Conservation (phyloP, 2,329 filamentous ascomycete species). For the Colletotrichum phormii region DNA sequence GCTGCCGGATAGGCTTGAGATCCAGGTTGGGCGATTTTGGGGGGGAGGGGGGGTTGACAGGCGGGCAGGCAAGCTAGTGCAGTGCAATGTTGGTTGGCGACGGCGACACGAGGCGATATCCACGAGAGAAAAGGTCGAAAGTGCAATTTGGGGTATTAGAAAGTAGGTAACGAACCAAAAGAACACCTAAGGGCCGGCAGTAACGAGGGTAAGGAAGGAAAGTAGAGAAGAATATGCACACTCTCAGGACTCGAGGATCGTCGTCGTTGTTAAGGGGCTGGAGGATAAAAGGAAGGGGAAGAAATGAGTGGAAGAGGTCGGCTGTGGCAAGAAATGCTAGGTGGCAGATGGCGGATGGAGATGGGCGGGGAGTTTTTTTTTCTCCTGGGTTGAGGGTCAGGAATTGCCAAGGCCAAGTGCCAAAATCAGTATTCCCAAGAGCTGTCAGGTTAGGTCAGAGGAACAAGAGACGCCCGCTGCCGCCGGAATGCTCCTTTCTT, state of each 20-base stretch:
- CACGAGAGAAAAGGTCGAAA: background rate
- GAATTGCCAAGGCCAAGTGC: slow-evolving; percentile 8
- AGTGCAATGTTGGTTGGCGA: background rate
- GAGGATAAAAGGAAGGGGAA: slow-evolving; percentile 4
- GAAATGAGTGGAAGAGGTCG: background rate
- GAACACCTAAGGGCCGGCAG: background rate
- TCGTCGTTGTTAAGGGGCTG: slow-evolving; percentile 15
- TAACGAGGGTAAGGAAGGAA: slow-evolving; percentile 6
- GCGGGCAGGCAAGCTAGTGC: background rate
- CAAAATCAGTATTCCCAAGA: slow-evolving; percentile 13
- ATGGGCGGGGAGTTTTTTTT: background rate
- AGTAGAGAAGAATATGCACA: background rate
- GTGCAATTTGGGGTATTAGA: slow-evolving; percentile 23
- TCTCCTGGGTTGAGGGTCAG: background rate
- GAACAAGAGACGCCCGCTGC: background rate
- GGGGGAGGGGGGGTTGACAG: background rate
- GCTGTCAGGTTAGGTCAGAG: background rate
- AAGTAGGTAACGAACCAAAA: slow-evolving; percentile 22
- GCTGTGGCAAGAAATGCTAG: slow-evolving; percentile 25
- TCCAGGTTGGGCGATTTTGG: slow-evolving; percentile 19
- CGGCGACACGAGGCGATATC: background rate
- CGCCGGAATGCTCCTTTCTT: background rate
- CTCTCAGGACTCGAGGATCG: slow-evolving; percentile 3
- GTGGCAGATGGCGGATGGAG: slow-evolving; percentile 5
- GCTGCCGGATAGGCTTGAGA: slow-evolving; percentile 32